Evolutionary conservation across 75 land plant species (phyloP).

Genomic region (Pseudotsuga menziesii): DNA sequence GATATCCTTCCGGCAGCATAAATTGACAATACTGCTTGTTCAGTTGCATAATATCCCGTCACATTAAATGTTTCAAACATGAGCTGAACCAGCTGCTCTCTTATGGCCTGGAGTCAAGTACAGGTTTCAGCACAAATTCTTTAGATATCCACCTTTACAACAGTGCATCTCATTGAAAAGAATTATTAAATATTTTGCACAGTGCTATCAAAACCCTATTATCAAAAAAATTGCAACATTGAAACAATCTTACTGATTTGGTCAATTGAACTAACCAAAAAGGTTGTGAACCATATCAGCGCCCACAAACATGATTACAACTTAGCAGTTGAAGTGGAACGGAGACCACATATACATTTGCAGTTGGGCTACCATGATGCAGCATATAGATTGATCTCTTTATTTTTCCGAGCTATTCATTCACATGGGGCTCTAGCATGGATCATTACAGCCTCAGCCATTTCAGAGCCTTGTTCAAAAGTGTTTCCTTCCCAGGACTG

Average conservation of each 20-base stretch:
- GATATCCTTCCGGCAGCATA: slow-evolving; percentile 99
- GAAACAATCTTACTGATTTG: background rate
- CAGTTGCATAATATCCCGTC: slow-evolving; percentile 94
- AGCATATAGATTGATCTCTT: too few relatives aligned
- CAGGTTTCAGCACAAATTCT: background rate
- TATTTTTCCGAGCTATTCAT: too few relatives aligned
- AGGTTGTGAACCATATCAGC: background rate
- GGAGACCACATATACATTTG: too few relatives aligned
- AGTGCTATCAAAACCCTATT: background rate
- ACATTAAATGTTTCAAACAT: slow-evolving; percentile 98
- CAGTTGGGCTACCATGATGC: too few relatives aligned
- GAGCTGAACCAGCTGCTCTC: slow-evolving; percentile 92
- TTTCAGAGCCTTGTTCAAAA: too few relatives aligned
- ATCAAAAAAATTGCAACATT: background rate
- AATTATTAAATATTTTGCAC: background rate
- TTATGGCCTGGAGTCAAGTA: slow-evolving; percentile 48
- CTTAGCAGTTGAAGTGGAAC: background rate
- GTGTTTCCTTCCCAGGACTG: too few relatives aligned
- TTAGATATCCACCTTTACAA: too few relatives aligned
- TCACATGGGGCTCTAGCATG: too few relatives aligned
- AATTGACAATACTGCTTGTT: slow-evolving; percentile 96
- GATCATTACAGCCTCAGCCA: too few relatives aligned
- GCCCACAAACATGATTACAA: background rate
- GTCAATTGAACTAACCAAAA: background rate
- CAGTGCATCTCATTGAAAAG: background rate